Percentiles rank a stretch among this genome's conserved stretches.
phyloP scores from a whole-genome alignment of 768 basidiomycete genomes.

The Russula compacta region DNA sequence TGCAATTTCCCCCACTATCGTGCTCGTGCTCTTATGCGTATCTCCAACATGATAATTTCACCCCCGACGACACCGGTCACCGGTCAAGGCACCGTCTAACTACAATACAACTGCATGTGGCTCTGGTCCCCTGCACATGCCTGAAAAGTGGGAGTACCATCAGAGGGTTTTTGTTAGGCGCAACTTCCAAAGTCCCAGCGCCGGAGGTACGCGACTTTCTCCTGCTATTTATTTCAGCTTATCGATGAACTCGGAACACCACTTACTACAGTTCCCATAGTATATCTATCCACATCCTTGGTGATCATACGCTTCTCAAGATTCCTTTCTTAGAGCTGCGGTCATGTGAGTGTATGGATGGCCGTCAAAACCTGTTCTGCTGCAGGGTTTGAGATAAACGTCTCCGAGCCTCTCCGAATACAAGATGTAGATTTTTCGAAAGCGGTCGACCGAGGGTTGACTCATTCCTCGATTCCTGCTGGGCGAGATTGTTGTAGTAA shows the following conservation, averaged over 20 bases:
- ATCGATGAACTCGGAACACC: too few species aligned
- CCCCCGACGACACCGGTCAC: too few species aligned
- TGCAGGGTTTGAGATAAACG: background rate
- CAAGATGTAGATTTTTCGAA: background rate
- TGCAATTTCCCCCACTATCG: too few species aligned
- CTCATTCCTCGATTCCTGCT: background rate
- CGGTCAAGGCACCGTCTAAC: too few species aligned
- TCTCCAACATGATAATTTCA: too few species aligned
- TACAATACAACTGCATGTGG: too few species aligned
- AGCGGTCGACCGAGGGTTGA: background rate
- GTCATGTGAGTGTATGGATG: background rate
- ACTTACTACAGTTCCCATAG: too few species aligned
- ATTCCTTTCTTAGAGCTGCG: background rate
- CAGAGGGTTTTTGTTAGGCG: background rate
- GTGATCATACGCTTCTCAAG: background rate
- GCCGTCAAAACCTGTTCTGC: background rate
- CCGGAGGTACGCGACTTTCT: too few species aligned
- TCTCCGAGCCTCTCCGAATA: background rate
- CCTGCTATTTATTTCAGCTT: too few species aligned
- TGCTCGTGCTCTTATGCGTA: too few species aligned
- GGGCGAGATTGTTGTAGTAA: background rate
- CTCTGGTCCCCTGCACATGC: background rate
- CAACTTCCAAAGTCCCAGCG: background rate
- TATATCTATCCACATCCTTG: too few species aligned
- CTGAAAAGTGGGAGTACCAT: background rate